Conservation (phyloP, 495 filamentous ascomycete genomes). For the Aspergillus mulundensis region DNA sequence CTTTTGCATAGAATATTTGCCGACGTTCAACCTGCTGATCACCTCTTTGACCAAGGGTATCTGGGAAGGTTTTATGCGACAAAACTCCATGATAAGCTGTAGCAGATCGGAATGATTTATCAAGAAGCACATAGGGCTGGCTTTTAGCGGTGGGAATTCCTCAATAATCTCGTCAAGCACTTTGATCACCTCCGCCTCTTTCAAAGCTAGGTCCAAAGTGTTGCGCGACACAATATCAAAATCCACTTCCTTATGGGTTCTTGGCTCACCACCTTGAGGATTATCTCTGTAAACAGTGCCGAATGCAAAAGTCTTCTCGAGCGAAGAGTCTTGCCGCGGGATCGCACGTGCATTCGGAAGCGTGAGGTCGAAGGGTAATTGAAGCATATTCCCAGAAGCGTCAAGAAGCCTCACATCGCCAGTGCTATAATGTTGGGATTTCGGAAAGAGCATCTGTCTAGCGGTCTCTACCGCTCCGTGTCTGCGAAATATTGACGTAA, state of each 20-base stretch:
- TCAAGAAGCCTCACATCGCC: constrained; percentile 76
- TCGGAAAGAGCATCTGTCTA: constrained; percentile 72
- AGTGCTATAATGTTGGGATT: constrained; percentile 70
- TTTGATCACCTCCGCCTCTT: constrained; percentile 93
- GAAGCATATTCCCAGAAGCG: constrained; percentile 75
- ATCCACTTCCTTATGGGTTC: constrained; percentile 82
- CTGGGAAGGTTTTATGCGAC: constrained; percentile 65
- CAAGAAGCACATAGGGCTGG: constrained; percentile 80
- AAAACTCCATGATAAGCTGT: constrained; percentile 81
- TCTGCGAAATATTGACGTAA: constrained; percentile 77
- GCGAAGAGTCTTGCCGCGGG: constrained; percentile 63
- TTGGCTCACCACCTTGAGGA: constrained; percentile 71
- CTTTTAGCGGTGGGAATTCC: constrained; percentile 69
- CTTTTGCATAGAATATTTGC: constrained; percentile 77
- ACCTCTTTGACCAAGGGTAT: constrained; percentile 73
- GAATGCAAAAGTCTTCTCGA: constrained; percentile 81
- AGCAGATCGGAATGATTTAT: constrained; percentile 86
- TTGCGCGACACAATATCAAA: constrained; percentile 88
- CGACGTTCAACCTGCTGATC: constrained; percentile 82
- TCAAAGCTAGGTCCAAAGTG: constrained; percentile 75
- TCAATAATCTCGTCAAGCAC: constrained; percentile 87
- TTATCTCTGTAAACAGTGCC: constrained; percentile 84
- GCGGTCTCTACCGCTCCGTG: constrained; percentile 85
- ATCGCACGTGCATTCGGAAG: constrained; percentile 82
- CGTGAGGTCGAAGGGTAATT: constrained; percentile 88